These are phyloP conservation scores for Paraphaeosphaeria sporulosa DNA, from an alignment of 2,329 filamentous ascomycete species.

Conservation along the genomic window DNA sequence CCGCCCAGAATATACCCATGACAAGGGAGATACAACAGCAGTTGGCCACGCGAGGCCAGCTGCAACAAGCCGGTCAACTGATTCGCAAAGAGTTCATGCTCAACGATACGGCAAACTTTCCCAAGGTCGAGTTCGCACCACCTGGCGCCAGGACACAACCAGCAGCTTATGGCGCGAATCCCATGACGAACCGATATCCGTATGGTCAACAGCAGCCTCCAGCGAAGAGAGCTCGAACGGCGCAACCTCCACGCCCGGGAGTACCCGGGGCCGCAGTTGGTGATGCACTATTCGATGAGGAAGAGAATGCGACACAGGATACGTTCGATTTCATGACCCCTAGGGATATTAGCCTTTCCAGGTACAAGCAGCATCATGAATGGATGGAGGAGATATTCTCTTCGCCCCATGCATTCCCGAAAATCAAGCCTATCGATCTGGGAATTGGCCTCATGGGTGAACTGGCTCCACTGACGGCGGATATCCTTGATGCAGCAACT, in stretches of 20 bases:
- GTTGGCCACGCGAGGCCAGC: conserved; percentile 66
- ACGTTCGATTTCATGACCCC: conserved; percentile 89
- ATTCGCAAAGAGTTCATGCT: conserved; percentile 96
- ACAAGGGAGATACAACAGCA: conserved; percentile 65
- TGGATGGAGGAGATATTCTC: conserved; percentile 99
- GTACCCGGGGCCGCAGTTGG: conserved; percentile 30
- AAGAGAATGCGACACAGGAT: conserved; percentile 87
- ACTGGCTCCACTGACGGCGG: conserved; percentile 80
- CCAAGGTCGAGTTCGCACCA: conserved; percentile 76
- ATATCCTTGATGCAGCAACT: conserved; percentile 73
- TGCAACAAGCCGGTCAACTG: conserved; percentile 75
- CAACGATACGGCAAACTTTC: conserved; percentile 88
- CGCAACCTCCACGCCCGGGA: conserved; percentile 54
- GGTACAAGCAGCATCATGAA: conserved; percentile 94
- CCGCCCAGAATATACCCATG: conserved; percentile 71
- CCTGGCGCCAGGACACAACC: conserved; percentile 31
- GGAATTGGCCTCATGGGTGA: conserved; percentile 82
- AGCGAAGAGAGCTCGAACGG: conserved; percentile 55
- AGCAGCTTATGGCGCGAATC: conserved; percentile 42
- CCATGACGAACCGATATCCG: conserved; percentile 43
- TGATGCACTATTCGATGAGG: conserved; percentile 74
- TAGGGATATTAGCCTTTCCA: conserved; percentile 82
- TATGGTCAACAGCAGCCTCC: conserved; percentile 53
- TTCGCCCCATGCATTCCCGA: conserved; percentile 83
- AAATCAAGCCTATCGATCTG: conserved; percentile 87